Conservation (phyloP, 768 basidiomycete genomes). For the Podaxis sp. region DNA sequence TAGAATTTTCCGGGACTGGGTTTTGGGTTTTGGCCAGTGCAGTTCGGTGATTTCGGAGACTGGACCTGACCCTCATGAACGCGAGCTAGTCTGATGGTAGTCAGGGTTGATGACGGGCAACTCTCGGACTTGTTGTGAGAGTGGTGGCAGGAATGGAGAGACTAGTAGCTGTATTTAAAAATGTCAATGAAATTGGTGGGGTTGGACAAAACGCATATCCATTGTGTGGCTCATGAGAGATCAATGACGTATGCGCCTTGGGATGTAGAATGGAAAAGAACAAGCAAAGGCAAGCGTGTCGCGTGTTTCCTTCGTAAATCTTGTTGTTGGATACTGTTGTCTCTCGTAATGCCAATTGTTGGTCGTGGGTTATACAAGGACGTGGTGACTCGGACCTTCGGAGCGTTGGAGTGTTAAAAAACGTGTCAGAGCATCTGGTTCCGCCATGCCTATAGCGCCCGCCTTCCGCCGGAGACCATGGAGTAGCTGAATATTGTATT, state of each 20-base stretch:
- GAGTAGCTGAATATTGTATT: neutral
- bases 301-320: neutral
- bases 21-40: neutral
- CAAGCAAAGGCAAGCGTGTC: neutral
- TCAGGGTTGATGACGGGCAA: neutral
- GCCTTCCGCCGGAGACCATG: neutral
- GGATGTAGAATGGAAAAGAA: constrained; percentile 11
- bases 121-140: neutral
- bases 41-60: neutral
- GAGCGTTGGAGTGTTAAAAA: neutral
- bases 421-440: neutral
- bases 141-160: neutral
- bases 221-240: neutral
- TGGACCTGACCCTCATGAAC: neutral
- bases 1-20: constrained; percentile 3
- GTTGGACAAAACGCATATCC: neutral
- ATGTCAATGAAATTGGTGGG: neutral
- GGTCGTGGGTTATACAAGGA: neutral
- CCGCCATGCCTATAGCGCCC: neutral
- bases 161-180: neutral
- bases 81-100: neutral
- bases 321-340: neutral
- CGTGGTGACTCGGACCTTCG: constrained; percentile 2
- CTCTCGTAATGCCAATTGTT: constrained; percentile 4
- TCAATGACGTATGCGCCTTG: constrained; percentile 7